Base-by-base conservation (phyloP, 225 moss, liverwort and hornwort species). In the Physcomitrellopsis africana region DNA sequence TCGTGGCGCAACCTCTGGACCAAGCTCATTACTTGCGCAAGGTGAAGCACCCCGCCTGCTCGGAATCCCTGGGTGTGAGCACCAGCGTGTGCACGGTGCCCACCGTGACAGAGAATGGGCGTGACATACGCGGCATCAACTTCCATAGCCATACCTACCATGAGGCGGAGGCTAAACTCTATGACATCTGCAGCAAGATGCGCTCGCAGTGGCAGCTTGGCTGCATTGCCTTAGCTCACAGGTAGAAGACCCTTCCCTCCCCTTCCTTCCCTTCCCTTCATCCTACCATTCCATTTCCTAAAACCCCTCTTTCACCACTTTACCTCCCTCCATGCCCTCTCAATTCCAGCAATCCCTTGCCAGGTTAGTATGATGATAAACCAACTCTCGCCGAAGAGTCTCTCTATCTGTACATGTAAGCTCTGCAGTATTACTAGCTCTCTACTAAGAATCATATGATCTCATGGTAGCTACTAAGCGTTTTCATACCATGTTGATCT, bases 161-260 rank as follows among this genome's bases (percentile, higher is more conserved):
- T 61, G 67, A 81, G 12, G 88, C 88, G 11, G 86, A 94, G 80
- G 88, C 86, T 45, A 89, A 87, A 76, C 82, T 96, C 47, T 84
- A 85, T 65, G 89, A 89, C 29, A 80, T 94, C 76, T 96, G 94
- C 86, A 83, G 83, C 72, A 84, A 91, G 83, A 92, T 94, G 86
- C 89, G 94, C 69, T 66, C 87, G 69, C 86, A 84, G 66, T 92
- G 94, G 94, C 89, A 89, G 84, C 85, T 94, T 54, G 85, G 81
- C 74, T 89, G 85, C 71, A 89, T 92, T 73, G 92, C 91, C 56
- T 51, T 94, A 55, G 91, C 84, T 57, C 91, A 94, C 86, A 96
- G 96, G 96, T 96, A 90, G 85, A 87, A 22, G 24, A 24, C 24
- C 24, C 24, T 1, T 1, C 24, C 24, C 1, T 24, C 24, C 24